Evolutionary conservation across 352 stramenopile genomes (phyloP), one percentile per base, ranked within the genome.

Genomic region (Phytophthora podocarpi): DNA sequence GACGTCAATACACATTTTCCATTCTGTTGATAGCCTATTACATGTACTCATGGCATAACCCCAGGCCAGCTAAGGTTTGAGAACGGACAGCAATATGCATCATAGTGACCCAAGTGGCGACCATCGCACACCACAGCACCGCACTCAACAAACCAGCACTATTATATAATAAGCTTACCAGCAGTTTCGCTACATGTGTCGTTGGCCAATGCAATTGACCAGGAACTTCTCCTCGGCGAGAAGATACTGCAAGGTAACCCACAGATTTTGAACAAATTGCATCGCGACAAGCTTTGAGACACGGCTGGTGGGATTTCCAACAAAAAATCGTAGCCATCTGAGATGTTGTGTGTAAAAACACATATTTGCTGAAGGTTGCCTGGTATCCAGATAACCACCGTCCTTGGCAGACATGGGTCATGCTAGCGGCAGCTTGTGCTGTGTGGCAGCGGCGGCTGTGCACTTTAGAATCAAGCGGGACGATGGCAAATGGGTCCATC

Each of bases 1-100:
- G n/a, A 61, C 6, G 16, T 61, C 7, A 61, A 49, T 49, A 61
- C 57, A 66, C 34, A 36, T 50, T 47, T 46, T 54, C n/a, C 28
- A 31, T 1, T 41, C 20, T 18, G 18, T 30, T 32, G 11, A 31
- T 21, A 3, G 8, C n/a, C n/a, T n/a, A n/a, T n/a, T n/a, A n/a
- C n/a, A n/a, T n/a, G n/a, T n/a, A n/a, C n/a, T n/a, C n/a, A n/a
- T n/a, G n/a, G n/a, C n/a, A 27, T 40, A 40, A 59, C 20, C n/a
- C 34, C 39, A 34, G 15, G 27, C 16, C 21, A 8, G 10, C n/a
- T 31, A 15, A 36, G 12, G n/a, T 18, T 26, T 32, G 15, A 58
- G 27, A 31, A 51, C 34, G 20, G 35, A 42, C 34, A 40, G 42
- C 31, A 55, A 62, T 21, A 41, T 45, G 23, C 30, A 43, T 60